These are phyloP conservation scores for Tripterygium wilfordii DNA, from an alignment of 177 flowering plant species.

Conservation along the genomic window DNA sequence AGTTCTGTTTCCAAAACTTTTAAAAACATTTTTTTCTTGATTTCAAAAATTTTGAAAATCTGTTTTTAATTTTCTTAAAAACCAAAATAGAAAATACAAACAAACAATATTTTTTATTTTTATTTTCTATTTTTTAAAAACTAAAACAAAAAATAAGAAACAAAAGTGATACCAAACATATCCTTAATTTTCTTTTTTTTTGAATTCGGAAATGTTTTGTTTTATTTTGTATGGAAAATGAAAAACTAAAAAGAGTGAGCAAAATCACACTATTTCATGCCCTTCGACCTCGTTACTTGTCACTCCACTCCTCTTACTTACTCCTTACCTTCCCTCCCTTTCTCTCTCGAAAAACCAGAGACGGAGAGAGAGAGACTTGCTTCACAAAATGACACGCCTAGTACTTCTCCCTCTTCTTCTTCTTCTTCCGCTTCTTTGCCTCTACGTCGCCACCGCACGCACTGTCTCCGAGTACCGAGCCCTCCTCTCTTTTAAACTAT, in stretches of 20 bases:
- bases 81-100: too few relatives aligned
- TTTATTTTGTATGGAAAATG: background rate
- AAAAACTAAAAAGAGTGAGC: too few relatives aligned
- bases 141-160: too few relatives aligned
- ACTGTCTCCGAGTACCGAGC: slow-evolving; percentile 52
- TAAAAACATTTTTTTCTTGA: too few relatives aligned
- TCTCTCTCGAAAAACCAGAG: background rate
- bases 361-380: background rate
- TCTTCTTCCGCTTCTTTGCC: slow-evolving; percentile 21
- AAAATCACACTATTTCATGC: slow-evolving; percentile 2
- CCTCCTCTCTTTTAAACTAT: slow-evolving; percentile 55
- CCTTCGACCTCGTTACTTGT: background rate
- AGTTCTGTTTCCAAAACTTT: too few relatives aligned
- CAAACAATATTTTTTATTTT: too few relatives aligned
- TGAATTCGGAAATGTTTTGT: too few relatives aligned
- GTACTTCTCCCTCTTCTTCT: slow-evolving; percentile 25
- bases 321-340: slow-evolving; percentile 4
- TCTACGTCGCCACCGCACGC: slow-evolving; percentile 13
- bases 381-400: slow-evolving; percentile 22
- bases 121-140: too few relatives aligned
- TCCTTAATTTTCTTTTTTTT: too few relatives aligned
- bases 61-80: too few relatives aligned
- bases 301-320: slow-evolving; percentile 3
- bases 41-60: too few relatives aligned
- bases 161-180: too few relatives aligned